Percentiles rank a stretch among this genome's conserved stretches.
Conservation (phyloP, 2,329 filamentous ascomycete species). For the Colletotrichum noveboracense region DNA sequence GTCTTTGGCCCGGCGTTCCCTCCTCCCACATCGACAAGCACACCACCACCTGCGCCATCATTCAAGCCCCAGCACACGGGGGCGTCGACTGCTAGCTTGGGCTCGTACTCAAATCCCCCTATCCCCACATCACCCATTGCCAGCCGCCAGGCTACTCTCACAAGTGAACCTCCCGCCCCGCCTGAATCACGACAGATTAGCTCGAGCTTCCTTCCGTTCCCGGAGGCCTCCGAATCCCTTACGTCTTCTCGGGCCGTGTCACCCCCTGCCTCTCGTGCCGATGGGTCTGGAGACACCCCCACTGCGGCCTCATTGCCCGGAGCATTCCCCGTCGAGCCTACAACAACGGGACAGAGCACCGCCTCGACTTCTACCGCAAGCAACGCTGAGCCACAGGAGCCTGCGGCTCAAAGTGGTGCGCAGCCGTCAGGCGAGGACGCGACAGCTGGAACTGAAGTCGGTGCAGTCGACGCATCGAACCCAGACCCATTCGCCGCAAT, state of each 20-base stretch:
- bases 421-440: conserved; percentile 17
- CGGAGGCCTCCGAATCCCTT: conserved; percentile 68
- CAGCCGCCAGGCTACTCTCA: conserved; percentile 64
- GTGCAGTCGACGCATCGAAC: not conserved
- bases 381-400: conserved; percentile 27
- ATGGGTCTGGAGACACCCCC: conserved; percentile 50
- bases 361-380: conserved; percentile 35
- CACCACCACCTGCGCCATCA: conserved; percentile 57
- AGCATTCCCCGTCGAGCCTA: conserved; percentile 42
- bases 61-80: conserved; percentile 68
- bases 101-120: conserved; percentile 58
- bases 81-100: conserved; percentile 57
- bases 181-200: conserved; percentile 79
- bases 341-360: conserved; percentile 38
- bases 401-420: conserved; percentile 28
- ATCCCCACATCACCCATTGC: conserved; percentile 64
- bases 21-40: conserved; percentile 44
- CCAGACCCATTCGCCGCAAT: conserved; percentile 58
- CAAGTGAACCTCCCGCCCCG: conserved; percentile 63
- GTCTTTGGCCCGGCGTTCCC: conserved; percentile 78
- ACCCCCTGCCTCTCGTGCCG: conserved; percentile 65
- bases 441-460: conserved; percentile 3
- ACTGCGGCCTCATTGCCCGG: conserved; percentile 32
- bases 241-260: conserved; percentile 81
- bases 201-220: conserved; percentile 77